Base-by-base conservation (phyloP, 306 rosid genomes). In the Cucurbita ficifolia region DNA sequence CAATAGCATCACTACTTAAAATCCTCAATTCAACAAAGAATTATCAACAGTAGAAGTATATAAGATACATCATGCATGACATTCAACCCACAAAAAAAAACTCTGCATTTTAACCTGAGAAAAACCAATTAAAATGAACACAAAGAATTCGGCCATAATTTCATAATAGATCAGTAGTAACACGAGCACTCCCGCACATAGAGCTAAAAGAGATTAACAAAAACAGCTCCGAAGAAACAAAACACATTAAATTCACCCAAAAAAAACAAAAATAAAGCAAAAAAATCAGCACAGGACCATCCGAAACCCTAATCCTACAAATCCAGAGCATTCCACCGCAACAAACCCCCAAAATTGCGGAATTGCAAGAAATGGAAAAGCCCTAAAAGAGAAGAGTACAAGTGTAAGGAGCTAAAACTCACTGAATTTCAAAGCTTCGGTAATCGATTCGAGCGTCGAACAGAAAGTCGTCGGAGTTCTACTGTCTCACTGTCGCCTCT, bases 231-330 rank as follows among this genome's bases (percentile, higher is more conserved):
- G 5, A 55, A 45, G 14, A 64, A 59, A 16, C 73, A 7, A 78
- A 50, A 67, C 29, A 72, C 54, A 75, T 19, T 18, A 38, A 36
- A 79, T 78, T 69, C 19, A 48, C 53, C 21, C 56, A 49, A 67
- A 67, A 67, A 67, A 67, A 13, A 54, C 70, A 12, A 45, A 4
- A 57, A 16, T 4, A 53, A 75, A 76, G 33, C n/a, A 12, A 52
- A 72, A 76, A 40, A 8, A 22, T 52, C 53, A 50, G 16, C 67
- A 60, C 70, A 33, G 59, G 22, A 11, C 8, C 70, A 42, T 10
- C n/a, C 65, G 77, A 79, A 88, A 77, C 97, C 92, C 92, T 88
- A 89, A 76, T 36, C 45, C 68, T n/a, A 38, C 5, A 57, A 50
- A 72, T 48, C 68, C 39, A 63, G 63, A 83, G 80, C 70, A 61